These are phyloP conservation scores for Onygenales sp. DNA, from an alignment of 2,329 filamentous ascomycete species.

Conservation along the genomic window DNA sequence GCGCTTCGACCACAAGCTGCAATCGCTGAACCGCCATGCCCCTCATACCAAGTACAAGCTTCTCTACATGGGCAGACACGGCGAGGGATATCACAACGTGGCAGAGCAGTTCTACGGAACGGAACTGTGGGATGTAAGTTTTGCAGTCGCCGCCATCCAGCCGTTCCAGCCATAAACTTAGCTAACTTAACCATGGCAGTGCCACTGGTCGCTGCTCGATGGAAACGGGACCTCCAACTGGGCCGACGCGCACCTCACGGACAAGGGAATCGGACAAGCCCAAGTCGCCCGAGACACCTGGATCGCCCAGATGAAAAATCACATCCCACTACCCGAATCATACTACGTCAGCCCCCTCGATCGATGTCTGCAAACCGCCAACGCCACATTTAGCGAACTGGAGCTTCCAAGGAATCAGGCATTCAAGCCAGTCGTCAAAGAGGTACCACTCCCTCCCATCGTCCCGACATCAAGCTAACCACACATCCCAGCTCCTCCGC, in stretches of 20 bases:
- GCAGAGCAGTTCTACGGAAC: slow-evolving; percentile 51
- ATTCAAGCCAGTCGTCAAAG: slow-evolving; percentile 49
- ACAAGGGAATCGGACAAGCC: slow-evolving; percentile 44
- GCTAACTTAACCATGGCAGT: slow-evolving; percentile 20
- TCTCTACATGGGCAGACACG: slow-evolving; percentile 51
- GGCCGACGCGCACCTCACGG: slow-evolving; percentile 51
- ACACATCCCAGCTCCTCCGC: slow-evolving; percentile 34
- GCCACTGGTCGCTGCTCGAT: slow-evolving; percentile 50
- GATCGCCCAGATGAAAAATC: slow-evolving; percentile 34
- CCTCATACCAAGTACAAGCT: slow-evolving; percentile 42
- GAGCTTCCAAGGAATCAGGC: slow-evolving; percentile 34
- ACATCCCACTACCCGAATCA: slow-evolving; percentile 43
- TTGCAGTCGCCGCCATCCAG: not conserved
- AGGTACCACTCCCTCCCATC: slow-evolving; percentile 24
- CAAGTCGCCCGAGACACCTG: slow-evolving; percentile 36
- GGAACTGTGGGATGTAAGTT: slow-evolving; percentile 47
- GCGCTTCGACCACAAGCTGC: slow-evolving; percentile 40
- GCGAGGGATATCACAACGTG: slow-evolving; percentile 53
- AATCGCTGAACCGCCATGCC: slow-evolving; percentile 33
- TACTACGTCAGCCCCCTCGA: slow-evolving; percentile 51
- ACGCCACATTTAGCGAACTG: slow-evolving; percentile 43
- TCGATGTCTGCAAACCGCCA: slow-evolving; percentile 49
- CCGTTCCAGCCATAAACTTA: not conserved
- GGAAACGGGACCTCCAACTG: slow-evolving; percentile 47
- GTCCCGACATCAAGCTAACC: not conserved